Evolutionary conservation across 139 green algal species (phyloP), one percentile per base, ranked within the genome.

Genomic region (Edaphochlamys debaryana): DNA sequence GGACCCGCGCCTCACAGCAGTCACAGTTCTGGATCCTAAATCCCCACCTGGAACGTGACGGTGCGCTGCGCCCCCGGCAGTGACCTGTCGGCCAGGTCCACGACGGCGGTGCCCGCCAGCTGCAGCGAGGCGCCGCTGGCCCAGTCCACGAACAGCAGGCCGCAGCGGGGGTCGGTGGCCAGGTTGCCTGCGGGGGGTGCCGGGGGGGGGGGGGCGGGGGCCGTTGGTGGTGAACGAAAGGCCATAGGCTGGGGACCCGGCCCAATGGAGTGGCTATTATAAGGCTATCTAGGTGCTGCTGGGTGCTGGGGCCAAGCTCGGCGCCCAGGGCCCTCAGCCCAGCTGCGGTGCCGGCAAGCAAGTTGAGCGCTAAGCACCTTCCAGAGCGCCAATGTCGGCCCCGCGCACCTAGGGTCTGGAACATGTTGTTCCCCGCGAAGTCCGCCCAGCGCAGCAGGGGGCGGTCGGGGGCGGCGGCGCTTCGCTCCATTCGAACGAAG

Each of bases 361-460:
- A n/a, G n/a, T n/a, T n/a, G n/a, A n/a, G n/a, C n/a, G n/a, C n/a
- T n/a, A n/a, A n/a, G n/a, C n/a, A n/a, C n/a, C n/a, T n/a, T n/a
- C n/a, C n/a, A n/a, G n/a, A n/a, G n/a, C n/a, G n/a, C n/a, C n/a
- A n/a, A n/a, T n/a, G n/a, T n/a, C n/a, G n/a, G n/a, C n/a, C n/a
- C n/a, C n/a, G n/a, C 58, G 13, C 23, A 66, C 58, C 86, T 9
- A 90, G 76, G 1, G 80, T 90, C 48, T 85, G 41, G 77, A 88
- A 88, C 36, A 88, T 74, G 71, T 71, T 63, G 71, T 90, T 90
- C 76, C 86, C 86, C 5, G 66, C 63, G 76, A 84, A 90, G 54
- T 90, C 86, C 8, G 81, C 41, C 86, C 86, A 90, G 11, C 37
- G 29, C 13, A 90, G 78, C 29, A 25, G 1, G 13, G 63, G 32